phyloP scores from a whole-genome alignment of 768 basidiomycete species.

The Hericium rajendrae region DNA sequence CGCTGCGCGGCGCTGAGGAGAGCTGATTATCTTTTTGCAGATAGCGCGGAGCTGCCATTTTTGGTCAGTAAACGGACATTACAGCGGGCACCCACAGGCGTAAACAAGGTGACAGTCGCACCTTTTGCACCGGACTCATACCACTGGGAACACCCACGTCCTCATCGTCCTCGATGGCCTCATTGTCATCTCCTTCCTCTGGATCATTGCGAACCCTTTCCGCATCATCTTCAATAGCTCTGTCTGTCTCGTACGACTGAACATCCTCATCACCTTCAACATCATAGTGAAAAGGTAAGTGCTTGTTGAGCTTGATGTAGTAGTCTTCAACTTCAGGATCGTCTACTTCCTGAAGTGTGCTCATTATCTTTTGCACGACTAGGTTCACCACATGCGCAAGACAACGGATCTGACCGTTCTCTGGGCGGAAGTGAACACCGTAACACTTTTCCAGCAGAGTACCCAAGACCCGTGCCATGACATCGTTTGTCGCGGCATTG shows the following conservation, averaged over 20 bases:
- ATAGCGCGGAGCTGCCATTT: too few species aligned
- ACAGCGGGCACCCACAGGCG: too few species aligned
- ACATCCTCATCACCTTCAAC: not conserved
- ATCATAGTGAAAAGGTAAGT: not conserved
- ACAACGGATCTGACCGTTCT: slow-evolving; percentile 26
- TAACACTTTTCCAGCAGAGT: slow-evolving; percentile 21
- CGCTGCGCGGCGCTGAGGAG: too few species aligned
- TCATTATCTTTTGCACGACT: slow-evolving; percentile 26
- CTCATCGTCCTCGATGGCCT: too few species aligned
- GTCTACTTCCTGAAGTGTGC: not conserved
- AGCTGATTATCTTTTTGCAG: too few species aligned
- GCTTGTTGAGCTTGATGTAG: not conserved
- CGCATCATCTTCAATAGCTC: too few species aligned
- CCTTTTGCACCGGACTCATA: too few species aligned
- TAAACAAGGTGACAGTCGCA: too few species aligned
- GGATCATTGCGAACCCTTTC: too few species aligned
- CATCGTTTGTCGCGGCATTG: slow-evolving; percentile 27
- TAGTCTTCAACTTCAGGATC: not conserved
- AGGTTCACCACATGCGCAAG: slow-evolving; percentile 28
- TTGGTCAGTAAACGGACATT: too few species aligned
- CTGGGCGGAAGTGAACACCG: slow-evolving; percentile 17
- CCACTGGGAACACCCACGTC: too few species aligned
- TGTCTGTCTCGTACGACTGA: not conserved
- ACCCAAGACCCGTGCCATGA: slow-evolving; percentile 16
- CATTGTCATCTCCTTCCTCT: too few species aligned